These are phyloP conservation scores for Hyphopichia buzzinii DNA, from an alignment of 1,139 yeast species.

Conservation along the genomic window DNA sequence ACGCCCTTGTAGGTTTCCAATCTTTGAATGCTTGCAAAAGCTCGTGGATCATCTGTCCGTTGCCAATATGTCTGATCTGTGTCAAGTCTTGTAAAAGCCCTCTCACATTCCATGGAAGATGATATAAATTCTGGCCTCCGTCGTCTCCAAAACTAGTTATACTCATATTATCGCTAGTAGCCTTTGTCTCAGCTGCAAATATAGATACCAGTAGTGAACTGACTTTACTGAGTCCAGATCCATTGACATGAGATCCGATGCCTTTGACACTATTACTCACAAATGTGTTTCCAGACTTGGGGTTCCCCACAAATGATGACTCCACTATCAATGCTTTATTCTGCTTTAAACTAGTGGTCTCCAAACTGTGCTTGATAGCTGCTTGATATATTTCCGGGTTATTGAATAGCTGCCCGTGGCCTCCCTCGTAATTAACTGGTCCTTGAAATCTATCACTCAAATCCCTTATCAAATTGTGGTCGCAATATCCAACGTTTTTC, in stretches of 20 bases:
- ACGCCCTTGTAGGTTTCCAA: constrained; percentile 42
- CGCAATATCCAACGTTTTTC: constrained; percentile 37
- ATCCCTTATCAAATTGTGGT: constrained; percentile 31
- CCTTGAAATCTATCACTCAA: constrained; percentile 32
- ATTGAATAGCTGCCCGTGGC: constrained; percentile 28
- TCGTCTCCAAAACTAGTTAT: not conserved
- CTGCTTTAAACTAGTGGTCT: constrained; percentile 31
- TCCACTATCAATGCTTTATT: not conserved
- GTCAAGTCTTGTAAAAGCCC: constrained; percentile 36
- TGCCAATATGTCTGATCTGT: constrained; percentile 37
- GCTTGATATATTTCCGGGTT: constrained; percentile 25
- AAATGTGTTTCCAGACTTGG: not conserved
- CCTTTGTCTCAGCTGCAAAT: not conserved
- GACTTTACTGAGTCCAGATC: not conserved
- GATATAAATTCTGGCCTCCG: constrained; percentile 16
- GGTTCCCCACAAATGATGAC: not conserved
- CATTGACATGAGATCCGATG: not conserved
- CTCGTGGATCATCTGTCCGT: constrained; percentile 24
- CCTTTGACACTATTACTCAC: constrained; percentile 2
- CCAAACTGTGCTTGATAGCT: constrained; percentile 34
- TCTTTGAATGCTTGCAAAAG: constrained; percentile 29
- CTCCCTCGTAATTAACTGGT: constrained; percentile 12
- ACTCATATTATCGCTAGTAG: constrained; percentile 5
- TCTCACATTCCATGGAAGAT: constrained; percentile 41
- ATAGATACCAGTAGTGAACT: constrained; percentile 2